phyloP scores from a whole-genome alignment of 176 grass and related monocot species.

The Areca catechu region DNA sequence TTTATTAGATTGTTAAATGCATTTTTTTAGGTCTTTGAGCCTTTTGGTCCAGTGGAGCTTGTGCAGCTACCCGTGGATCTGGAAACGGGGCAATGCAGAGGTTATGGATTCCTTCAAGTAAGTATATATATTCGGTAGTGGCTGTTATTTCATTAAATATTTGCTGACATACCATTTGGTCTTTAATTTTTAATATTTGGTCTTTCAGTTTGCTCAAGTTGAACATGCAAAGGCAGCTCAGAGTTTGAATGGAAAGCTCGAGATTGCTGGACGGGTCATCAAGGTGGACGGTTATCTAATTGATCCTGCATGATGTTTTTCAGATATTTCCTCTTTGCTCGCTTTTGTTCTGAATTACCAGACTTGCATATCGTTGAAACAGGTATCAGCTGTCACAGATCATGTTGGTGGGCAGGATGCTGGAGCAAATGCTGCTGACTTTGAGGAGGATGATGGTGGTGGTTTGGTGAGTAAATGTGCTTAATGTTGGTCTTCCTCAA shows the following conservation, averaged over 20 bases:
- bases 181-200: neutral
- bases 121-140: neutral
- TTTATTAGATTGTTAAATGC: too few species aligned
- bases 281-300: neutral
- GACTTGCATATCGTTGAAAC: neutral
- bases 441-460: conserved; percentile 21
- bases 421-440: conserved; percentile 10
- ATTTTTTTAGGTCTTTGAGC: conserved; percentile 14
- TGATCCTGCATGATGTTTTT: too few species aligned
- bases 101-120: conserved; percentile 20
- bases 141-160: neutral
- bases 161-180: neutral
- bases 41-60: conserved; percentile 13
- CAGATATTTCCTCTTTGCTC: too few species aligned
- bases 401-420: conserved; percentile 6
- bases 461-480: conserved; percentile 6
- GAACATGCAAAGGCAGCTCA: conserved; percentile 9
- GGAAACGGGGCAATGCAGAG: conserved; percentile 7
- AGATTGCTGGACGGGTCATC: conserved; percentile 7
- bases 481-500: too few species aligned
- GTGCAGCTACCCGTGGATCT: conserved; percentile 11
- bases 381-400: conserved; percentile 20
- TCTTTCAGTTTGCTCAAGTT: conserved; percentile 11
- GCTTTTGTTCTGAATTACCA: neutral
- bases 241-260: conserved; percentile 18